Evolutionary conservation across 2,329 filamentous ascomycete genomes (phyloP), one percentile per base, ranked within the genome.

Genomic region (Albophoma yamanashiensis): DNA sequence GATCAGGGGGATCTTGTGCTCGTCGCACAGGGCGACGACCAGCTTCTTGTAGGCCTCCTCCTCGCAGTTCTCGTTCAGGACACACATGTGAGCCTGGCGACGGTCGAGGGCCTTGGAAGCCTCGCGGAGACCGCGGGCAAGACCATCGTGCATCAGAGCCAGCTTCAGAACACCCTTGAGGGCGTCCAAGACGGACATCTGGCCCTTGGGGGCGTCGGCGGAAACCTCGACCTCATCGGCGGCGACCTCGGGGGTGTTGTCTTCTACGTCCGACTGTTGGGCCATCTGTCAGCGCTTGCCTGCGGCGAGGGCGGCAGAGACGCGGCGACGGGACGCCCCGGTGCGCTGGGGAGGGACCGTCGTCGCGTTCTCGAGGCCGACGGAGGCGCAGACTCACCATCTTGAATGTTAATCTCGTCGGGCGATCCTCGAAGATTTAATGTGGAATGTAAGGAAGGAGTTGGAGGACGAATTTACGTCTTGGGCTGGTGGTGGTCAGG

Each of bases 11-110:
- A 99, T 99, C 88, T 97, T 97, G 85, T 99, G 94, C 88, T 99
- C 94, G 67, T 89, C 91, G 90, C 94, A 99, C 64, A 99, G 89
- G 65, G 94, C 94, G 71, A 97, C 90, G 73, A 99, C 93, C 69
- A 99, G 88, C 89, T 99, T 99, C 92, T 99, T 99, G 87, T 99
- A 99, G 70, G 94, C 93, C 82, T 99, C 94, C 87, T 99, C 94
- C 85, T 99, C 94, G 85, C 94, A 99, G 70, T 89, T 89, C 88
- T 99, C 94, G 88, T 99, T 99, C 73, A 99, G 88, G 70, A 99
- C 94, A 79, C 94, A 99, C 92, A 99, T 97, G 85, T 99, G 94
- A 63, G 94, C 94, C 84, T 99, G 91, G 76, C 94, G 92, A 76
- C 94, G 89, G 82, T 99, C 94, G 74, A 99, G 91, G 67, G 94